A percentile compares a stretch with the other conserved stretches of the same genome.
These are phyloP conservation scores for Penicillium ucsense DNA, from an alignment of 495 filamentous ascomycete genomes.

Conservation along the genomic window DNA sequence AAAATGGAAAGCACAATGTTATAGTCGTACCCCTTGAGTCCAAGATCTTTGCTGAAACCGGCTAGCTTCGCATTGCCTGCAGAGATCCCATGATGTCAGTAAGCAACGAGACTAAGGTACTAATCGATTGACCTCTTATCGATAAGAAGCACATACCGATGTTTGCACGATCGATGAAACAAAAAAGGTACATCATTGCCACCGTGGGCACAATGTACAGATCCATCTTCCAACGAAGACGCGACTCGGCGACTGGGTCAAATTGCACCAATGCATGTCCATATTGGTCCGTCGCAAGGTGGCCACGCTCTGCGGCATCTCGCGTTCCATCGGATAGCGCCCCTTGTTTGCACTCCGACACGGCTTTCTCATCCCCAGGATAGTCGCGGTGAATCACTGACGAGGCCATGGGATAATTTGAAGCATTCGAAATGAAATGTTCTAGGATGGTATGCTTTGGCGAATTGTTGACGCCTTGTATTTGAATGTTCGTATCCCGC, in stretches of 20 bases:
- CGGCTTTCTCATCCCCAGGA: slow-evolving; percentile 17
- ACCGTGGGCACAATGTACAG: slow-evolving; percentile 38
- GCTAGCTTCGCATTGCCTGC: slow-evolving; percentile 29
- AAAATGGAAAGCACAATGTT: slow-evolving; percentile 60
- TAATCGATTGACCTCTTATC: too few species aligned
- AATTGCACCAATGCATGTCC: slow-evolving; percentile 47
- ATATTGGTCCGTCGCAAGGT: slow-evolving; percentile 52
- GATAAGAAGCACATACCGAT: slow-evolving; percentile 35
- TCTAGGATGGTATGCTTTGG: background rate
- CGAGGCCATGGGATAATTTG: slow-evolving; percentile 2
- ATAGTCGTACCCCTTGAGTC: slow-evolving; percentile 49
- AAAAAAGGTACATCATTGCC: slow-evolving; percentile 40
- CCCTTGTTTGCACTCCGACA: slow-evolving; percentile 11
- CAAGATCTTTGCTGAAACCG: slow-evolving; percentile 36
- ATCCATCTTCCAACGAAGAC: slow-evolving; percentile 38
- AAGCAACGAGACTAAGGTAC: too few species aligned
- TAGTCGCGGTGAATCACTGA: slow-evolving; percentile 1
- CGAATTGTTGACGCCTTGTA: too few species aligned
- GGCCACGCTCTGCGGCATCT: slow-evolving; percentile 46
- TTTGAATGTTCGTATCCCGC: too few species aligned
- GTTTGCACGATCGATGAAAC: slow-evolving; percentile 51
- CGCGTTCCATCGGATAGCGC: slow-evolving; percentile 22
- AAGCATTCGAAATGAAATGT: background rate
- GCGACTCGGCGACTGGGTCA: slow-evolving; percentile 49
- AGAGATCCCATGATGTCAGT: background rate